These are phyloP conservation scores for Hibiscus tridactylites DNA, from an alignment of 345 rosid genomes.

Conservation along the genomic window DNA sequence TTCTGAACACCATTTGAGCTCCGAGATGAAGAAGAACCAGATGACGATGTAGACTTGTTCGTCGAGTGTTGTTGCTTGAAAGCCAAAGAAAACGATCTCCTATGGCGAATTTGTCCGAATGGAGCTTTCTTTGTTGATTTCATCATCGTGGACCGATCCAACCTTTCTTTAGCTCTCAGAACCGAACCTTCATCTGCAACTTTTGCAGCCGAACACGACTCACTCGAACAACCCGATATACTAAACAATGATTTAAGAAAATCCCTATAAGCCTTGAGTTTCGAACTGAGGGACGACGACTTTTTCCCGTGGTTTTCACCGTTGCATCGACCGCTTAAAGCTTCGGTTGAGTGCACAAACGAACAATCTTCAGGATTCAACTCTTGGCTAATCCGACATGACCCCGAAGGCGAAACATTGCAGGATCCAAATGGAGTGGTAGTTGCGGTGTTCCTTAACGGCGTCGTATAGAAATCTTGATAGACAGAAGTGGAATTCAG, in stretches of 20 bases:
- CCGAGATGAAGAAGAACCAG: slow-evolving; percentile 31
- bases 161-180: slow-evolving; percentile 25
- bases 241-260: slow-evolving; percentile 61
- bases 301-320: slow-evolving; percentile 41
- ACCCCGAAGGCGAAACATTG: slow-evolving; percentile 65
- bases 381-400: slow-evolving; percentile 65
- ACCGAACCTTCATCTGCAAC: slow-evolving; percentile 43
- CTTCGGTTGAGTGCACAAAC: slow-evolving; percentile 24
- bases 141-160: slow-evolving; percentile 15
- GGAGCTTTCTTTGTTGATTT: slow-evolving; percentile 27
- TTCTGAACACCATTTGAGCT: slow-evolving; percentile 33
- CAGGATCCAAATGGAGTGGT: slow-evolving; percentile 85
- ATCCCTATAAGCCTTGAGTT: slow-evolving; percentile 62
- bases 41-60: slow-evolving; percentile 31
- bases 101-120: slow-evolving; percentile 39
- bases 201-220: slow-evolving; percentile 46
- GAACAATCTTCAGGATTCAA: slow-evolving; percentile 55
- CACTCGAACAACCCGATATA: slow-evolving; percentile 61
- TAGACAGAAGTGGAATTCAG: slow-evolving; percentile 22
- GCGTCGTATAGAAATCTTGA: slow-evolving; percentile 53
- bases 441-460: slow-evolving; percentile 60
- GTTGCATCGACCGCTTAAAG: slow-evolving; percentile 13
- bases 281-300: slow-evolving; percentile 54
- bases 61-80: slow-evolving; percentile 42
- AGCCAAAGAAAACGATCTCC: slow-evolving; percentile 81